A percentile compares a stretch with the other conserved stretches of the same genome.
phyloP scores from a whole-genome alignment of 306 rosid species.

The Alnus glutinosa region DNA sequence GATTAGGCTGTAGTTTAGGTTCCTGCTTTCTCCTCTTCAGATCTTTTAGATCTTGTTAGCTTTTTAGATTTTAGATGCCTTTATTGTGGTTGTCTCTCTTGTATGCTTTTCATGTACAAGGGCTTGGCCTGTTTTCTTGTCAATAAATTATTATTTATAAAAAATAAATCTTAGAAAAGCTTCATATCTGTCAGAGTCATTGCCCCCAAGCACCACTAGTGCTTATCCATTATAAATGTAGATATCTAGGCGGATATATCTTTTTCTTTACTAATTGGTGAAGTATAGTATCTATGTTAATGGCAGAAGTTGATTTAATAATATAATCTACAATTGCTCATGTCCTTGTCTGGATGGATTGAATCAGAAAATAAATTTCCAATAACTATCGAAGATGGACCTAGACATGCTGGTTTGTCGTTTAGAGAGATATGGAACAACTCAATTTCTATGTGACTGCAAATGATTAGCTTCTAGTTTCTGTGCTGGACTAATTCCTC shows the following conservation, averaged over 20 bases:
- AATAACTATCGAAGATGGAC: background rate
- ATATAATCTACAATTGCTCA: background rate
- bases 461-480: slow-evolving; percentile 13
- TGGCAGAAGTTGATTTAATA: background rate
- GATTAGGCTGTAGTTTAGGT: no score
- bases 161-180: background rate
- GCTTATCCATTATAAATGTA: background rate
- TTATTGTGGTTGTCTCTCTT: no score
- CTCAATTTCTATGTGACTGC: background rate
- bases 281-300: background rate
- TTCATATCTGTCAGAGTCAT: background rate
- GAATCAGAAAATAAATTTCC: background rate
- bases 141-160: no score
- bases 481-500: background rate
- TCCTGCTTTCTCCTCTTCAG: no score
- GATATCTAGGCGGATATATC: background rate
- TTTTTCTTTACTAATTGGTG: background rate
- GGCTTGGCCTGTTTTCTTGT: no score
- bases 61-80: no score
- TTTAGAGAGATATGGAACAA: background rate
- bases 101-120: no score
- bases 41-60: no score
- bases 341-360: background rate
- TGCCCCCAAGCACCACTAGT: background rate
- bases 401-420: background rate